phyloP scores from a whole-genome alignment of 1,284 basidiomycete species.

The Pascua sp. region DNA sequence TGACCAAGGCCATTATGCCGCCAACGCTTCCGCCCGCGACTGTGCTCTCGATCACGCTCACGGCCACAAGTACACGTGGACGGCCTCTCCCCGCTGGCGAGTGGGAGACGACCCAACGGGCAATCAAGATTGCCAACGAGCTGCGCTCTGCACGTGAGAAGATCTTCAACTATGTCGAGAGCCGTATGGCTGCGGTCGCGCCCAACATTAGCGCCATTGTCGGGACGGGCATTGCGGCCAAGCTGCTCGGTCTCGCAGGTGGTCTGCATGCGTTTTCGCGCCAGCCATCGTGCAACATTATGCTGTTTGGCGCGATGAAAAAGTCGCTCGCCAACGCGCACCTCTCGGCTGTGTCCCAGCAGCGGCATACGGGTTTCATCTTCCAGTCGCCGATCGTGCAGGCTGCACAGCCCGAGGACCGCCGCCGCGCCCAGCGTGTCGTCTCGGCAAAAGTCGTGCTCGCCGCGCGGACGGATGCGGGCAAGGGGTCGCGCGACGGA shows the following conservation, averaged over 20 bases:
- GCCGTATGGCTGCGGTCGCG: conserved; percentile 94
- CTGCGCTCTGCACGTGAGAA: conserved; percentile 85
- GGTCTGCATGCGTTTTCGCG: conserved; percentile 85
- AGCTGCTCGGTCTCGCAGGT: conserved; percentile 94
- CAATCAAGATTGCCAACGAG: conserved; percentile 81
- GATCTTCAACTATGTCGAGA: conserved; percentile 99
- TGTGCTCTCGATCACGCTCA: conserved; percentile 93
- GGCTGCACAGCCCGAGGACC: conserved; percentile 83
- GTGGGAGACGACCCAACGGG: conserved; percentile 77
- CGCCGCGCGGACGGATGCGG: conserved; percentile 88
- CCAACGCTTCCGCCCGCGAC: conserved; percentile 84
- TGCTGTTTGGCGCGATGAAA: conserved; percentile 88
- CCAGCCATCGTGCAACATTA: conserved; percentile 93
- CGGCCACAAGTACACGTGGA: conserved; percentile 86
- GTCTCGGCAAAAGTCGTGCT: conserved; percentile 87
- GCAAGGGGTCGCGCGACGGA: conserved; percentile 74
- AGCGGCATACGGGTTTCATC: conserved; percentile 93
- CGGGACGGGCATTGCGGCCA: conserved; percentile 95
- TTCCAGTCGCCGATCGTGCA: conserved; percentile 87
- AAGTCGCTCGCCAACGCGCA: conserved; percentile 79
- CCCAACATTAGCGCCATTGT: conserved; percentile 98
- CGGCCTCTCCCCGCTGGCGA: conserved; percentile 64
- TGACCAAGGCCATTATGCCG: conserved; percentile 74
- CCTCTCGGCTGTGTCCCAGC: conserved; percentile 61
- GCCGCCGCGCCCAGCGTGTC: conserved; percentile 86